These are phyloP conservation scores for Xylaria sp. DNA, from an alignment of 2,329 filamentous ascomycete genomes.

Conservation along the genomic window DNA sequence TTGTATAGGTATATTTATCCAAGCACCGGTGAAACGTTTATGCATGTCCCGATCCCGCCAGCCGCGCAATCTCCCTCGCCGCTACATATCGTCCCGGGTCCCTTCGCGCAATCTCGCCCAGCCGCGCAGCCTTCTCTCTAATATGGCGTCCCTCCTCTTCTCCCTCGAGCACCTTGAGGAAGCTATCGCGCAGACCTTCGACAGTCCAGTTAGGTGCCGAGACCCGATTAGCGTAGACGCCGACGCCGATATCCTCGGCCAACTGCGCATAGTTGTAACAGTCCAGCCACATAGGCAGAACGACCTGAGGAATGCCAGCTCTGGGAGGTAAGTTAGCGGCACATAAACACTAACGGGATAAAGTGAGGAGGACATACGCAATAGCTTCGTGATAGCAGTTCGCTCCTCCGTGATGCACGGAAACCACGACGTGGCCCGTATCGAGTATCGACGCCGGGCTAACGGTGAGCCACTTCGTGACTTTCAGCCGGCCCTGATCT, in stretches of 20 bases:
- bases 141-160: neutral
- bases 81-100: slow-evolving; percentile 35
- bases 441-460: slow-evolving; percentile 39
- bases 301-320: slow-evolving; percentile 35
- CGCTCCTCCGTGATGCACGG: slow-evolving; percentile 43
- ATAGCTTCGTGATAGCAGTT: slow-evolving; percentile 42
- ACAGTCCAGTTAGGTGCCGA: slow-evolving; percentile 33
- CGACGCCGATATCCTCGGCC: slow-evolving; percentile 35
- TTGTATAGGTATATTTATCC: neutral
- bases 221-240: slow-evolving; percentile 32
- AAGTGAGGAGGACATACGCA: slow-evolving; percentile 20
- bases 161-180: slow-evolving; percentile 30
- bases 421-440: slow-evolving; percentile 39
- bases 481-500: slow-evolving; percentile 33
- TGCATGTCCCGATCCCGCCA: slow-evolving; percentile 29
- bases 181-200: slow-evolving; percentile 28
- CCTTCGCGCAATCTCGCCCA: slow-evolving; percentile 25
- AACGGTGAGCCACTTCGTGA: slow-evolving; percentile 36
- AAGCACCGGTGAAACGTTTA: neutral
- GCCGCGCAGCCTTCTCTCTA: slow-evolving; percentile 23
- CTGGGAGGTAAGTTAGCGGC: slow-evolving; percentile 19
- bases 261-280: slow-evolving; percentile 38
- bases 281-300: slow-evolving; percentile 38
- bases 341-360: neutral
- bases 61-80: slow-evolving; percentile 33